Evolutionary conservation across 148 eudicot species (phyloP).

Genomic region (Rhododendron ovatum): DNA sequence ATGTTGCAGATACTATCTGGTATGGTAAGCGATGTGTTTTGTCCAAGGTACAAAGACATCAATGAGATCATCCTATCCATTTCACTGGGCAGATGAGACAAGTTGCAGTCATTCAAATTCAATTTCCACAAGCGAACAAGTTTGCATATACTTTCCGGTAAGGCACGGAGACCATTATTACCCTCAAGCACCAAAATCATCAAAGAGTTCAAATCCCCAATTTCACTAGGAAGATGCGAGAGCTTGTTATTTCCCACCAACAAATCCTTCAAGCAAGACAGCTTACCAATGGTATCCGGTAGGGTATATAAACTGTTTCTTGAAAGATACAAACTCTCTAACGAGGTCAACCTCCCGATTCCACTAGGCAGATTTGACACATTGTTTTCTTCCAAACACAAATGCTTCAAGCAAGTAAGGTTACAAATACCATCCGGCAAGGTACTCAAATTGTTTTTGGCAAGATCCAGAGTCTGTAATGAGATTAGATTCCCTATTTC

Average conservation of each 20-base stretch:
- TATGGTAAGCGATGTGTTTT: too few species aligned
- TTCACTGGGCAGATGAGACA: too few species aligned
- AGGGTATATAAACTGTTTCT: neutral
- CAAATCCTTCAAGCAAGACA: neutral
- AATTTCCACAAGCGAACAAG: too few species aligned
- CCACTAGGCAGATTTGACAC: neutral
- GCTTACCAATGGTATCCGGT: neutral
- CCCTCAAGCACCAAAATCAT: accelerated
- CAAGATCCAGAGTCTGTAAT: neutral
- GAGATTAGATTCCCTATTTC: neutral
- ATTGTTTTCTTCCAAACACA: neutral
- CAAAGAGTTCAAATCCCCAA: neutral
- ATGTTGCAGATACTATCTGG: too few species aligned
- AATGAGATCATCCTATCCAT: too few species aligned
- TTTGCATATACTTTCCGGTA: neutral
- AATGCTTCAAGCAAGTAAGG: neutral
- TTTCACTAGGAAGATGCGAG: neutral
- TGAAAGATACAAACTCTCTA: neutral
- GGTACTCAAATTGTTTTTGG: neutral
- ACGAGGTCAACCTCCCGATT: neutral
- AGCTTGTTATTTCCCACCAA: neutral
- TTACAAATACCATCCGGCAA: too few species aligned
- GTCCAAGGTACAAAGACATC: too few species aligned
- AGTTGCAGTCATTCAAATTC: too few species aligned
- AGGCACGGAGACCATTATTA: neutral